Base-by-base conservation (phyloP, 352 stramenopile genomes). In the Pythium vanterpoolii region DNA sequence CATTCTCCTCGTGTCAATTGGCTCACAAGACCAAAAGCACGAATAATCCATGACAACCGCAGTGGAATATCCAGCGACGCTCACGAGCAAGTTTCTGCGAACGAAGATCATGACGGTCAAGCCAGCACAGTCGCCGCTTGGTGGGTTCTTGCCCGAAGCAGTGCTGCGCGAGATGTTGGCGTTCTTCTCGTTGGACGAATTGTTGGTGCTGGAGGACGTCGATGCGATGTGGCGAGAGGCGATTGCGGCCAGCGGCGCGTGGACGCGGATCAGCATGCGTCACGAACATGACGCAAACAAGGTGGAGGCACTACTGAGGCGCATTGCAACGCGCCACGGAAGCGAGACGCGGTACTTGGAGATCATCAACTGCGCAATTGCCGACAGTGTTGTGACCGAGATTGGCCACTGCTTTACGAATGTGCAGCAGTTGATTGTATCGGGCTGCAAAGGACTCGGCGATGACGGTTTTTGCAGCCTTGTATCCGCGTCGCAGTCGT, bases 121-220 rank as follows among this genome's bases (percentile, higher is more conserved):
- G 11, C 34, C 34, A 19, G 3, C 34, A 3, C 5, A 39, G 3
- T 44, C n/a, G 2, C 19, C 50, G 23, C 23, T n/a, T 10, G 27
- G 31, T 8, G 18, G 28, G 23, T 34, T 49, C 18, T 52, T 80
- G 51, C 73, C 73, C 8, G 62, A 70, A 5, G 53, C 64, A 7
- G 54, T 78, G 31, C 60, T 63, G 19, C 60, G 57, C 30, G 68
- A 86, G 53, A 71, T 90, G 51, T 26, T 86, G 21, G 47, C 47
- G n/a, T 84, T 76, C 47, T 75, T 88, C 34, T 60, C 60, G n/a
- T 43, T 77, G n/a, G 65, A 78, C 14, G 77, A 87, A 34, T 43
- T 87, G 44, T 60, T 90, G 21, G 60, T 62, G 18, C 62, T 87
- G n/a, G 79, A 89, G 40, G 48, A 77, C 14, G 69, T 73, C 21